A percentile compares a stretch with the other conserved stretches of the same genome.
These are phyloP conservation scores for Kalmusia sp. DNA, from an alignment of 2,329 filamentous ascomycete genomes.

Conservation along the genomic window DNA sequence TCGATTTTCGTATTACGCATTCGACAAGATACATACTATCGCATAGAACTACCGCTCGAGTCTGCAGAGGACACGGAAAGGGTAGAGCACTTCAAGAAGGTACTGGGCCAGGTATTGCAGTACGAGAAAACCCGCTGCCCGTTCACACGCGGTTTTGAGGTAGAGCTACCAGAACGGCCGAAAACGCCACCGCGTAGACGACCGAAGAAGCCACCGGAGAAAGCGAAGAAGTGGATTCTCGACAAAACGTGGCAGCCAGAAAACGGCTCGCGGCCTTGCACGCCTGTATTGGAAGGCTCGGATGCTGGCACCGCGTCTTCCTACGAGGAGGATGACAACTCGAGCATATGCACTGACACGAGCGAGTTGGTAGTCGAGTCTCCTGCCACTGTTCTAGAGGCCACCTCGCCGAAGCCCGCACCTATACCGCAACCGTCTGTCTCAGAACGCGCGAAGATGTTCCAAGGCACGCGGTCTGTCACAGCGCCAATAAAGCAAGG, in stretches of 20 bases:
- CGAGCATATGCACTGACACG: conserved; percentile 40
- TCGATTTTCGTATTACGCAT: conserved; percentile 89
- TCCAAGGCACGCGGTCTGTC: conserved; percentile 37
- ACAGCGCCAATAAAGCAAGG: conserved; percentile 29
- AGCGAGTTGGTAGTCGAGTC: conserved; percentile 35
- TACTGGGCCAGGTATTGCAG: conserved; percentile 75
- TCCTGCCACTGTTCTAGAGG: conserved; percentile 25
- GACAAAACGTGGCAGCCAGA: conserved; percentile 58
- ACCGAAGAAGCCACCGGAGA: conserved; percentile 65
- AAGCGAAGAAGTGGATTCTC: conserved; percentile 59
- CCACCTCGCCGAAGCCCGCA: conserved; percentile 17
- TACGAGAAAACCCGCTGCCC: conserved; percentile 91
- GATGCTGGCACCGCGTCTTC: conserved; percentile 39
- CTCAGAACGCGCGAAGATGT: conserved; percentile 38
- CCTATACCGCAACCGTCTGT: conserved; percentile 33
- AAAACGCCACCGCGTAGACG: conserved; percentile 70
- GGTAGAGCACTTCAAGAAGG: conserved; percentile 71
- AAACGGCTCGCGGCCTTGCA: conserved; percentile 40
- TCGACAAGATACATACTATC: conserved; percentile 83
- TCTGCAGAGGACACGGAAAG: conserved; percentile 68
- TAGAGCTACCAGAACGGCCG: conserved; percentile 74
- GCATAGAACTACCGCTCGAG: conserved; percentile 80
- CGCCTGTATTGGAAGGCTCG: conserved; percentile 36
- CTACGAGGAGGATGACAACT: conserved; percentile 44
- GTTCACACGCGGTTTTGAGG: conserved; percentile 78